Base-by-base conservation (phyloP, 2,329 filamentous ascomycete species). In the Penicillium sp. region DNA sequence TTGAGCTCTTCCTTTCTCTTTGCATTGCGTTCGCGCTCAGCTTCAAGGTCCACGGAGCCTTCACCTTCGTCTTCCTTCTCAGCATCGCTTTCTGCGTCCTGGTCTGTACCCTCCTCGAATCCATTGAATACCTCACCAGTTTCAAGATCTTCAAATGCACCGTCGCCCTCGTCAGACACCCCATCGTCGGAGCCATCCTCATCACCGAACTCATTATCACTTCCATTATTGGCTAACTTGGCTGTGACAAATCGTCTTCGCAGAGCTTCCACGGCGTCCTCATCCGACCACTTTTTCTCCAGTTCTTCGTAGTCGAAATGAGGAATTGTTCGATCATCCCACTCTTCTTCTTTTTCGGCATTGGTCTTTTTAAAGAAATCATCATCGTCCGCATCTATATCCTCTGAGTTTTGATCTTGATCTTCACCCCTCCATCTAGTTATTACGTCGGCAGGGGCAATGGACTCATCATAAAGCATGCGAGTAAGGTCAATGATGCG, bases 1-100 rank as follows among this genome's bases (percentile, higher is more conserved):
- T 91, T 95, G 53, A 99, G 83, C 71, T 99, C 94, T 74, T 97
- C 94, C 73, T 99, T 99, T 62, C 90, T 83, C 62, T 86, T 85
- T 1, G 94, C 94, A 66, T 99, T 99, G 72, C 85, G 89, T 64
- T 91, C 90, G 63, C 94, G 88, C 75, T 99, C 94, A 3, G 86
- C 89, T 60, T 93, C 91, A n/a, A 97, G 80, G 48, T 80, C 77
- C n/a, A 71, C 66, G 12, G 69, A 63, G 1, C 71, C 68, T 47
- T 69, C 61, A 30, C 65, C 67, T 45, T 66, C 60, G 5, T 59
- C 60, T 23, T 69, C 66, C n/a, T 67, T 64, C 4, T 62, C 64
- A 8, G 68, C 71, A 16, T 68, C 71, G 21, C 73, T 70, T 63
- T 88, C 56, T 52, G 23, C 43, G 3, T 55, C 40, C 8, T 46